Evolutionary conservation across 129 eudicot species (phyloP).

Genomic region (Smallanthus sonchifolius): DNA sequence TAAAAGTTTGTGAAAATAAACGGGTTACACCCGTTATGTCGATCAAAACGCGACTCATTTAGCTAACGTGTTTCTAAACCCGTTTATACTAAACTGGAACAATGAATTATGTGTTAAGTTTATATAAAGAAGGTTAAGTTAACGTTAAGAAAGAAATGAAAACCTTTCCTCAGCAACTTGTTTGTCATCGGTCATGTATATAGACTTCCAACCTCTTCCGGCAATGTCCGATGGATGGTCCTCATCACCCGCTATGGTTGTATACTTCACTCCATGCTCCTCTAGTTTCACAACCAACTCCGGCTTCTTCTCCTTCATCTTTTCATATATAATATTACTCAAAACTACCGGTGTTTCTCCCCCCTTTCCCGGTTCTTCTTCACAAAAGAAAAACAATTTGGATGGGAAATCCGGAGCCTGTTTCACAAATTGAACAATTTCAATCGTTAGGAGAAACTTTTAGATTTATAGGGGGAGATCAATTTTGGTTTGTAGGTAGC

Average conservation of each 20-base stretch:
- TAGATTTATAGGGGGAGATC: too few relatives aligned
- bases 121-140: too few relatives aligned
- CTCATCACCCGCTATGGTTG: not conserved
- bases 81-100: too few relatives aligned
- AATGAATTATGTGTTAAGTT: too few relatives aligned
- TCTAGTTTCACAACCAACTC: slow-evolving; percentile 12
- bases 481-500: too few relatives aligned
- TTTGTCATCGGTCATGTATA: slow-evolving; percentile 15
- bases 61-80: too few relatives aligned
- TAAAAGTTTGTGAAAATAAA: too few relatives aligned
- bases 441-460: not conserved
- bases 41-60: too few relatives aligned
- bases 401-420: slow-evolving; percentile 28
- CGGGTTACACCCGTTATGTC: too few relatives aligned
- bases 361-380: slow-evolving; percentile 23
- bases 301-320: slow-evolving; percentile 14
- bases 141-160: too few relatives aligned
- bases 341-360: slow-evolving; percentile 21
- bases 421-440: not conserved
- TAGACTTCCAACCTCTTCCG: slow-evolving; percentile 21
- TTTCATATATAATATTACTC: not conserved
- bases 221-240: not conserved
- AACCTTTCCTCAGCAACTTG: slow-evolving; percentile 13
- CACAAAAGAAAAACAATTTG: slow-evolving; percentile 23
- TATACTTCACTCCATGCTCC: slow-evolving; percentile 13